Conservation (phyloP, 1,284 basidiomycete genomes). For the Microbotryum scabiosae region DNA sequence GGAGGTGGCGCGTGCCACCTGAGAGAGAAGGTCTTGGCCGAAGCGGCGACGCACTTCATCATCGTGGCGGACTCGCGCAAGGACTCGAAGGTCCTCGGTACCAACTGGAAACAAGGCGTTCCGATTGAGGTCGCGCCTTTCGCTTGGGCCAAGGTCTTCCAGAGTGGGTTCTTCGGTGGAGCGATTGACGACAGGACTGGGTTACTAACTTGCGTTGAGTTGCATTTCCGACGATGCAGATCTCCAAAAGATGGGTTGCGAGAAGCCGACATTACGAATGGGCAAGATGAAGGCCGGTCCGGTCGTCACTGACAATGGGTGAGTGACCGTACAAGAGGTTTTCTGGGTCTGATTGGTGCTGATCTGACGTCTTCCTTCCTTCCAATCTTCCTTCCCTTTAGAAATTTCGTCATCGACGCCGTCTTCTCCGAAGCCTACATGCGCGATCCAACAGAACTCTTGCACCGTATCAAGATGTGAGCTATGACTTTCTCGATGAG, state of each 20-base stretch:
- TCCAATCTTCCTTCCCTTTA: constrained; percentile 35
- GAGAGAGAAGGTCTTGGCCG: constrained; percentile 88
- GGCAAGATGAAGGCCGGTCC: constrained; percentile 58
- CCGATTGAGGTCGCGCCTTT: constrained; percentile 96
- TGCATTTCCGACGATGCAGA: constrained; percentile 31
- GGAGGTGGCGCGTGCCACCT: constrained; percentile 92
- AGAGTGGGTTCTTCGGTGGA: constrained; percentile 18
- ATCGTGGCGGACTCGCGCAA: constrained; percentile 95
- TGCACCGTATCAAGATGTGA: constrained; percentile 36
- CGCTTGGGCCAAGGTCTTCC: constrained; percentile 68
- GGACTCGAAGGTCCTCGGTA: constrained; percentile 69
- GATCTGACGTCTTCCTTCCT: background rate
- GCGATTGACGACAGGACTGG: background rate
- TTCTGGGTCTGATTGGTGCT: background rate
- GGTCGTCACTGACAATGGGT: constrained; percentile 80
- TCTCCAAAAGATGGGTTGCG: constrained; percentile 49
- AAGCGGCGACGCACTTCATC: constrained; percentile 87
- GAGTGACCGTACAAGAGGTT: background rate
- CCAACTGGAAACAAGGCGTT: constrained; percentile 75
- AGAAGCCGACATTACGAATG: constrained; percentile 68
- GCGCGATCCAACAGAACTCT: constrained; percentile 53
- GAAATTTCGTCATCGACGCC: constrained; percentile 90
- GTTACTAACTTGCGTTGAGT: background rate
- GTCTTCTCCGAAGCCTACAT: constrained; percentile 66
- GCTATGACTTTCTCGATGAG: background rate